Percentiles rank a stretch among this genome's conserved stretches.
Evolutionary conservation across 352 stramenopile genomes (phyloP).

Genomic region (Globisporangium cylindrosporum): DNA sequence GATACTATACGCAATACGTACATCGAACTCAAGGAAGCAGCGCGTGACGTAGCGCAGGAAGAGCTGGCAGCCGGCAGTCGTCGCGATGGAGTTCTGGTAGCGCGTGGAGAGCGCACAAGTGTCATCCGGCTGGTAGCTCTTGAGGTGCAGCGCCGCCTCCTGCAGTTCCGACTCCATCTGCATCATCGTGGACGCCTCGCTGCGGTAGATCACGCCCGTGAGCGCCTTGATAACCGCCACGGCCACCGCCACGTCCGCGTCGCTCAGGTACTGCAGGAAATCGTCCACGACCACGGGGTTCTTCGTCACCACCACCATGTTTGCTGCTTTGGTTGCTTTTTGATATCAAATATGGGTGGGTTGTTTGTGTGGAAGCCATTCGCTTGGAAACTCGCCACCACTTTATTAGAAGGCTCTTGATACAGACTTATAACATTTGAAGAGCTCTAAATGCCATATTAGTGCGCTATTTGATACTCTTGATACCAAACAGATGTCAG

Average conservation of each 20-base stretch:
- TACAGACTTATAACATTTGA: not conserved
- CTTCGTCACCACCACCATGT: not conserved
- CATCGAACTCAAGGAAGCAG: conserved; percentile 88
- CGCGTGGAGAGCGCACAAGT: conserved; percentile 32
- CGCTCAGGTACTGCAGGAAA: conserved; percentile 68
- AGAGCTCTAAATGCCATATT: not conserved
- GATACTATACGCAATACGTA: conserved; percentile 20
- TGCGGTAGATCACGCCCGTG: conserved; percentile 89
- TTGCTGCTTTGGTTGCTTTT: conserved; percentile 1
- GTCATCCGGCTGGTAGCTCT: conserved; percentile 49
- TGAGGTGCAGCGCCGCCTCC: conserved; percentile 74
- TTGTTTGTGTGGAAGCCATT: conserved; percentile 66
- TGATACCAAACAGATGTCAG: not conserved
- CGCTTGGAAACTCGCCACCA: not conserved
- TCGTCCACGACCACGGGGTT: conserved; percentile 56
- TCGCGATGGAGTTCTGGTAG: conserved; percentile 88
- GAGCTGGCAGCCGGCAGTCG: conserved; percentile 89
- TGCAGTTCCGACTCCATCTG: conserved; percentile 92
- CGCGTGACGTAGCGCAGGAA: conserved; percentile 94
- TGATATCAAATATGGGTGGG: not conserved
- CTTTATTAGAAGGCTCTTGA: not conserved
- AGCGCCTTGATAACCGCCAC: conserved; percentile 94
- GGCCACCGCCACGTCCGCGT: conserved; percentile 84
- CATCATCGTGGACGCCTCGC: conserved; percentile 94
- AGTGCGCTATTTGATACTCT: not conserved